These are phyloP conservation scores for Aspergillus campestris DNA, from an alignment of 495 filamentous ascomycete genomes.

Conservation along the genomic window DNA sequence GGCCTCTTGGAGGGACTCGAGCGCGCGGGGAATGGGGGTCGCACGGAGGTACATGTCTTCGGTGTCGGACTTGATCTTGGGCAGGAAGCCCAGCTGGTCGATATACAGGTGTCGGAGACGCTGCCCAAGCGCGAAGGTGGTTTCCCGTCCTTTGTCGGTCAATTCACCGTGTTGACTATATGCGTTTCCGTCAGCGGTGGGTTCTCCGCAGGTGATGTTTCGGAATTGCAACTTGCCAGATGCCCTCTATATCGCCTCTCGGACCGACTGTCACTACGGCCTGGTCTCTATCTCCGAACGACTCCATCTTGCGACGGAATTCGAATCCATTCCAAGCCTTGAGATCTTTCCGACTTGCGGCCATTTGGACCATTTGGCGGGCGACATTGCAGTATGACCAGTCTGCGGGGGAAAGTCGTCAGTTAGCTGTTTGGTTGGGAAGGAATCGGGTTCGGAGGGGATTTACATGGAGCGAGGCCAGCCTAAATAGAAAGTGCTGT, in stretches of 20 bases:
- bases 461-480: conserved; percentile 63
- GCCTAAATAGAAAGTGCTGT: conserved; percentile 38
- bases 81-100: conserved; percentile 80
- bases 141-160: conserved; percentile 78
- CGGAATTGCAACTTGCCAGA: conserved; percentile 46
- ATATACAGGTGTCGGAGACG: conserved; percentile 80
- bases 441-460: neutral
- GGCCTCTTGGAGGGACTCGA: conserved; percentile 83
- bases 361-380: conserved; percentile 59
- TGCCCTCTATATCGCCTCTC: conserved; percentile 57
- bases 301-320: conserved; percentile 74
- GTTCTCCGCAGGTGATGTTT: neutral
- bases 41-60: conserved; percentile 78
- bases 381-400: conserved; percentile 91
- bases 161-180: conserved; percentile 70
- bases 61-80: conserved; percentile 50
- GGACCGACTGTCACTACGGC: conserved; percentile 60
- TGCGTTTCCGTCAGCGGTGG: conserved; percentile 7
- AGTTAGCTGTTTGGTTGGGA: conserved; percentile 10
- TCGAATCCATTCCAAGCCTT: conserved; percentile 58
- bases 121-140: conserved; percentile 70
- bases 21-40: conserved; percentile 74
- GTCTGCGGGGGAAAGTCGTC: conserved; percentile 22
- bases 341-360: conserved; percentile 49
- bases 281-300: conserved; percentile 64